Evolutionary conservation across 805 yeast species (phyloP).

Genomic region (Zygosaccharomyces rouxii): DNA sequence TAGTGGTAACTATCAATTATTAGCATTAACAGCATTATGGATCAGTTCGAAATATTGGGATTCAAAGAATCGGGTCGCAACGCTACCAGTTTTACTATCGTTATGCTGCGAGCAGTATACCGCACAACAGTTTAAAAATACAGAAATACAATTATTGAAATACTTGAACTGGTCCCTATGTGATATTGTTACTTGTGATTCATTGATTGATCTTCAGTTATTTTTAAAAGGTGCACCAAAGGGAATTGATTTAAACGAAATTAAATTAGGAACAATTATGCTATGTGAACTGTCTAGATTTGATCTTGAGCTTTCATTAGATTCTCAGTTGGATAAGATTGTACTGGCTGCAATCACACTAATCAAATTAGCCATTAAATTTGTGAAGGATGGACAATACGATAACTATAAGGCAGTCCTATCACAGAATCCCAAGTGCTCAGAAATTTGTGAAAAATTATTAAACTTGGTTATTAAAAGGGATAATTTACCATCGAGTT

Average conservation of each 20-base stretch:
- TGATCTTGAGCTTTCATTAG: slow-evolving; percentile 53
- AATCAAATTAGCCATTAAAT: slow-evolving; percentile 43
- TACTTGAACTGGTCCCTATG: slow-evolving; percentile 62
- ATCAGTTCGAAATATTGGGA: slow-evolving; percentile 77
- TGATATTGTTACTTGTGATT: slow-evolving; percentile 54
- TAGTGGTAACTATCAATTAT: slow-evolving; percentile 77
- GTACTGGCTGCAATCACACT: slow-evolving; percentile 50
- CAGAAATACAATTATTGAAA: slow-evolving; percentile 65
- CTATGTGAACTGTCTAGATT: slow-evolving; percentile 65
- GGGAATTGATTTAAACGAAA: slow-evolving; percentile 37
- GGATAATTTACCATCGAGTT: slow-evolving; percentile 30
- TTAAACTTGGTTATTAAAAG: slow-evolving; percentile 20
- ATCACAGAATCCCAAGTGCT: slow-evolving; percentile 24
- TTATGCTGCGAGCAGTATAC: slow-evolving; percentile 57
- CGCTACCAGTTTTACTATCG: slow-evolving; percentile 47
- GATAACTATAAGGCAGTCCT: slow-evolving; percentile 15
- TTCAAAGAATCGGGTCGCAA: slow-evolving; percentile 58
- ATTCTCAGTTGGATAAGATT: slow-evolving; percentile 42
- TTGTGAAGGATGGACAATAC: slow-evolving; percentile 18
- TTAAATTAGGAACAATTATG: slow-evolving; percentile 54
- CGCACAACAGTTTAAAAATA: slow-evolving; percentile 53
- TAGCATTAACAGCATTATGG: slow-evolving; percentile 88
- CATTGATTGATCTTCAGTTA: slow-evolving; percentile 55
- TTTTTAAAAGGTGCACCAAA: slow-evolving; percentile 15
- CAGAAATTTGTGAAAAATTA: slow-evolving; percentile 20